phyloP scores from a whole-genome alignment of 495 filamentous ascomycete species.

The Penicillium nucicola region DNA sequence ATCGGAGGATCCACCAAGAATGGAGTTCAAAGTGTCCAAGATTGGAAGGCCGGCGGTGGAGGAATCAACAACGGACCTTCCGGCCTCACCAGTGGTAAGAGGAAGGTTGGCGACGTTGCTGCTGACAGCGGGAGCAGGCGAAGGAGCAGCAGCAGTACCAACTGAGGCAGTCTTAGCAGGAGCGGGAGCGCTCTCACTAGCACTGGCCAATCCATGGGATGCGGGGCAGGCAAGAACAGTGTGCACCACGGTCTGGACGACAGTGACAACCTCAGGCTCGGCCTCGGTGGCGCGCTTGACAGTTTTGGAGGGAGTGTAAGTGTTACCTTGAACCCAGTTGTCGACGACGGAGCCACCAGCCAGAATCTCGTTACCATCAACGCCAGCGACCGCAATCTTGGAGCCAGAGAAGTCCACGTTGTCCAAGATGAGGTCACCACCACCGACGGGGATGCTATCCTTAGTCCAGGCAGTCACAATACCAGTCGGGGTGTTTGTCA shows the following conservation, averaged over 20 bases:
- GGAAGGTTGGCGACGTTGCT: neutral
- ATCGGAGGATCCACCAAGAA: constrained; percentile 3
- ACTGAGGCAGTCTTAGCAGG: constrained; percentile 3
- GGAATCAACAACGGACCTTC: neutral
- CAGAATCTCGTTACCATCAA: constrained; percentile 57
- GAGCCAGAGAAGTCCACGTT: constrained; percentile 75
- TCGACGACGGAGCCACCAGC: constrained; percentile 66
- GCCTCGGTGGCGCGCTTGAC: constrained; percentile 21
- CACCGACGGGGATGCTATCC: constrained; percentile 59
- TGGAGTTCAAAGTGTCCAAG: constrained; percentile 12
- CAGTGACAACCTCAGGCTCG: constrained; percentile 19
- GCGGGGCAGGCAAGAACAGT: constrained; percentile 18
- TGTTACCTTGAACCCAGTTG: constrained; percentile 73
- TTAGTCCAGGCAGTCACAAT: constrained; percentile 68
- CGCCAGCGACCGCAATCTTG: constrained; percentile 48
- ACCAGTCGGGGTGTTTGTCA: constrained; percentile 70
- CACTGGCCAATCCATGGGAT: neutral
- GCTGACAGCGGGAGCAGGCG: neutral
- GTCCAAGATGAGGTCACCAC: constrained; percentile 77
- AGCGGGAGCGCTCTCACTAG: constrained; percentile 3
- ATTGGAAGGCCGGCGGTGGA: constrained; percentile 7
- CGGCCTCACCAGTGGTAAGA: neutral
- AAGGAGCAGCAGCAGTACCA: constrained; percentile 3
- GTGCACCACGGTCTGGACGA: constrained; percentile 25
- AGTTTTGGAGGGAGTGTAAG: constrained; percentile 49